These are phyloP conservation scores for Eucalyptus cladocalyx DNA, from an alignment of 345 rosid species.

Conservation along the genomic window DNA sequence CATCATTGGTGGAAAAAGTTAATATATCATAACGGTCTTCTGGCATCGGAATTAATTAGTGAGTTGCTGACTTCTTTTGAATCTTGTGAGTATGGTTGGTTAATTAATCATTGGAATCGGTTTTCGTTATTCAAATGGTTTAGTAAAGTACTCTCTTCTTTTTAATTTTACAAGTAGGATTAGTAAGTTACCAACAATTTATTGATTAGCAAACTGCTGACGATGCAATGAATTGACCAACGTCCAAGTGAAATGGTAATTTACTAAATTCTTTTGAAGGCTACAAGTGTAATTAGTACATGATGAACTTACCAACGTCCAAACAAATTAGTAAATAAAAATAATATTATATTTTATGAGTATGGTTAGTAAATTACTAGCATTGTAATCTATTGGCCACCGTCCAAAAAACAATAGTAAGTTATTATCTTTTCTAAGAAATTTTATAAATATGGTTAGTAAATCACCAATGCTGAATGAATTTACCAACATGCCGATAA, in stretches of 20 bases:
- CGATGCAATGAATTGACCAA: not conserved
- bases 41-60: not conserved
- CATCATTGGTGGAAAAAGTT: accelerated
- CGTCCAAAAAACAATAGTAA: not conserved
- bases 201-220: not conserved
- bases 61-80: not conserved
- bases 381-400: accelerated
- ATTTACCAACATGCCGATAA: not conserved
- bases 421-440: not conserved
- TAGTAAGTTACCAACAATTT: not conserved
- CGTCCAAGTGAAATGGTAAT: not conserved
- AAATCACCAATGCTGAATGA: not conserved
- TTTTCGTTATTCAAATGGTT: not conserved
- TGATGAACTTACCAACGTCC: not conserved
- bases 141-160: not conserved
- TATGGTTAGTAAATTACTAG: not conserved
- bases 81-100: not conserved
- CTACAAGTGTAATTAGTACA: not conserved
- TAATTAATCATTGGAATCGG: not conserved
- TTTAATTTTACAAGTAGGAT: not conserved
- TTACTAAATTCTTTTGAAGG: not conserved
- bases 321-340: not conserved
- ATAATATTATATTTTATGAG: not conserved
- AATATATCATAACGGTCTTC: not conserved
- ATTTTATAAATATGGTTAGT: not conserved